phyloP scores from a whole-genome alignment of 192 early-diverging fungal genomes.

The Chytriomyces hyalinus region DNA sequence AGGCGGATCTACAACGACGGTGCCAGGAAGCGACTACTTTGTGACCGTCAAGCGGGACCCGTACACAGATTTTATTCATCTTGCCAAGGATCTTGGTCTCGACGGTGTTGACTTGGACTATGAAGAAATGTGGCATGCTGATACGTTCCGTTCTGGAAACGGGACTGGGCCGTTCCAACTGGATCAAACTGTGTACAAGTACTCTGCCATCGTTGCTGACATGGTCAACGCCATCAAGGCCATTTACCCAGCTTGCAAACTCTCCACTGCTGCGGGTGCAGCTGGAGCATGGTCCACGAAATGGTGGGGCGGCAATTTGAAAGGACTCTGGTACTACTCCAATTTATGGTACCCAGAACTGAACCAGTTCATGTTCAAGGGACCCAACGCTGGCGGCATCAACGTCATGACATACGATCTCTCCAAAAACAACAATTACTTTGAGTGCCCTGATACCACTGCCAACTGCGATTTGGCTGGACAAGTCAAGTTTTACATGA shows the following conservation, averaged over 20 bases:
- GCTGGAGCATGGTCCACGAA: constrained; percentile 1
- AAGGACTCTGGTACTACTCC: constrained; percentile 21
- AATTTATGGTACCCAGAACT: constrained; percentile 23
- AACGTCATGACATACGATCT: constrained; percentile 32
- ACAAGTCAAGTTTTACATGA: constrained; percentile 21
- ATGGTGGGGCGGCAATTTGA: constrained; percentile 35
- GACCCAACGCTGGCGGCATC: constrained; percentile 33
- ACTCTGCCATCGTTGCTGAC: constrained; percentile 22
- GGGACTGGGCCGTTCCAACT: not conserved
- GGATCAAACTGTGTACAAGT: constrained; percentile 24
- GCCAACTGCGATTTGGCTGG: not conserved
- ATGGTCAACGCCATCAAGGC: constrained; percentile 6
- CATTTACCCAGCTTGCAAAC: constrained; percentile 23
- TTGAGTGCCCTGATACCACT: not conserved
- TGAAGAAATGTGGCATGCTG: constrained; percentile 32
- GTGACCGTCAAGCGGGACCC: constrained; percentile 3
- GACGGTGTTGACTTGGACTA: constrained; percentile 31
- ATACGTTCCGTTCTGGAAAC: not conserved
- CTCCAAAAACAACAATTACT: not conserved
- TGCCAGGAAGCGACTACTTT: constrained; percentile 22
- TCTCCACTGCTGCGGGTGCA: constrained; percentile 22
- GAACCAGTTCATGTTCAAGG: constrained; percentile 19
- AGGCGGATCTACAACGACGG: not conserved
- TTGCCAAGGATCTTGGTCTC: constrained; percentile 25
- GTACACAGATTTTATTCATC: constrained; percentile 16